Percentiles rank a stretch among this genome's conserved stretches.
These are phyloP conservation scores for Mortierella sp. DNA, from an alignment of 371 early-diverging fungal species.

Conservation along the genomic window DNA sequence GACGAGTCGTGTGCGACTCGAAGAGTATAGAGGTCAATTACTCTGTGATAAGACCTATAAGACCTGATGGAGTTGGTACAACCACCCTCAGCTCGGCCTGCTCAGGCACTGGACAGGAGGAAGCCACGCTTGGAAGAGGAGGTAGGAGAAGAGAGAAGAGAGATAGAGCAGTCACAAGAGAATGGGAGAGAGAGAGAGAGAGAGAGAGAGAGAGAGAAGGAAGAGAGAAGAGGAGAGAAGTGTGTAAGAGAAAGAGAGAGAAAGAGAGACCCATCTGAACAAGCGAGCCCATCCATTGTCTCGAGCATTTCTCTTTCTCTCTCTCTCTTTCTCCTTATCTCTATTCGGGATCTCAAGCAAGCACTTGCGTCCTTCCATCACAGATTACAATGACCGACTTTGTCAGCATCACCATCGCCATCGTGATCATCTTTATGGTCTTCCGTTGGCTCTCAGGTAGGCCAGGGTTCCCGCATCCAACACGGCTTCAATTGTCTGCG, in stretches of 20 bases:
- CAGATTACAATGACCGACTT: constrained; percentile 73
- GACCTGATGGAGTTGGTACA: no score
- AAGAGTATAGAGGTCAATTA: no score
- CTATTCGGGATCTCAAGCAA: background rate
- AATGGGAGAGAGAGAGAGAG: background rate
- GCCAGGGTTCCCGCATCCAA: no score
- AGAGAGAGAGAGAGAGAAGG: background rate
- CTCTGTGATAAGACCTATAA: no score
- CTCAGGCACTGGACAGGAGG: no score
- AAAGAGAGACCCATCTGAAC: no score
- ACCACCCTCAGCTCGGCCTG: no score
- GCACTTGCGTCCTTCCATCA: background rate
- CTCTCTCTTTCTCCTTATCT: background rate
- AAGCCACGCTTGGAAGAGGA: background rate
- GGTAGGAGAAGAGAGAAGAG: background rate
- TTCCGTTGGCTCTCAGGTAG: constrained; percentile 82
- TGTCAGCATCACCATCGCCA: constrained; percentile 76
- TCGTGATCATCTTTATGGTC: constrained; percentile 76
- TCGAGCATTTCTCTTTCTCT: background rate
- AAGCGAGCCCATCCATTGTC: background rate
- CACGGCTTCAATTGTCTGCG: no score
- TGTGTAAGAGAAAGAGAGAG: no score
- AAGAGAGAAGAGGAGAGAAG: no score
- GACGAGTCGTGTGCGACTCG: no score
- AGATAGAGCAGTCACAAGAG: background rate